Evolutionary conservation across 352 stramenopile genomes (phyloP).

Genomic region (Globisporangium uncinulatum): DNA sequence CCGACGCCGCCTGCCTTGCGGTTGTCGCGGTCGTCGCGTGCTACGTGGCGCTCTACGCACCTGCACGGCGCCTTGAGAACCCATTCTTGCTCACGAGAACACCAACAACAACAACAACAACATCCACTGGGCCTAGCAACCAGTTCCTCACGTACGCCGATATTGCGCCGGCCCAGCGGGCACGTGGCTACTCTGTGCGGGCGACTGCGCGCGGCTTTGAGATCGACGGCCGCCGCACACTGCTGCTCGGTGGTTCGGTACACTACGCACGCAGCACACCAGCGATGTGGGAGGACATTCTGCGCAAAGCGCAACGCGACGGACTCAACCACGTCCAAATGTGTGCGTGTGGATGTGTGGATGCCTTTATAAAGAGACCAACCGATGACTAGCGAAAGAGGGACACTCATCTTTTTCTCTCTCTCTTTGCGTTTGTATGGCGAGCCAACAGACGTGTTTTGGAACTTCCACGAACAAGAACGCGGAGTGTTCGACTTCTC

Average conservation of each 20-base stretch:
- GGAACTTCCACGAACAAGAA: slow-evolving; percentile 60
- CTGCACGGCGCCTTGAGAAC: slow-evolving; percentile 35
- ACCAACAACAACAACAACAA: neutral
- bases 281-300: slow-evolving; percentile 45
- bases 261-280: slow-evolving; percentile 51
- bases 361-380: neutral
- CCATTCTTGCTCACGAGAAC: slow-evolving; percentile 18
- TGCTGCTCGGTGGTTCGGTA: slow-evolving; percentile 66
- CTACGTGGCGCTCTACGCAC: slow-evolving; percentile 41
- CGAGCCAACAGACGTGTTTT: slow-evolving; percentile 50
- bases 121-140: neutral
- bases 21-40: slow-evolving; percentile 45
- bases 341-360: slow-evolving; percentile 20
- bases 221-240: slow-evolving; percentile 46
- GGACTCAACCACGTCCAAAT: slow-evolving; percentile 72
- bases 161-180: slow-evolving; percentile 29
- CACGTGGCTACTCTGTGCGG: slow-evolving; percentile 41
- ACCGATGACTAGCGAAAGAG: neutral
- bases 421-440: too few relatives aligned
- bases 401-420: neutral
- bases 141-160: slow-evolving; percentile 61
- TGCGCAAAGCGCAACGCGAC: slow-evolving; percentile 61
- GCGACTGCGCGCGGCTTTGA: slow-evolving; percentile 49
- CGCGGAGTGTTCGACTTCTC: slow-evolving; percentile 48
- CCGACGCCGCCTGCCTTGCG: slow-evolving; percentile 40